Evolutionary conservation across 805 yeast genomes (phyloP).

Genomic region (Myxozyma lipomycoides): DNA sequence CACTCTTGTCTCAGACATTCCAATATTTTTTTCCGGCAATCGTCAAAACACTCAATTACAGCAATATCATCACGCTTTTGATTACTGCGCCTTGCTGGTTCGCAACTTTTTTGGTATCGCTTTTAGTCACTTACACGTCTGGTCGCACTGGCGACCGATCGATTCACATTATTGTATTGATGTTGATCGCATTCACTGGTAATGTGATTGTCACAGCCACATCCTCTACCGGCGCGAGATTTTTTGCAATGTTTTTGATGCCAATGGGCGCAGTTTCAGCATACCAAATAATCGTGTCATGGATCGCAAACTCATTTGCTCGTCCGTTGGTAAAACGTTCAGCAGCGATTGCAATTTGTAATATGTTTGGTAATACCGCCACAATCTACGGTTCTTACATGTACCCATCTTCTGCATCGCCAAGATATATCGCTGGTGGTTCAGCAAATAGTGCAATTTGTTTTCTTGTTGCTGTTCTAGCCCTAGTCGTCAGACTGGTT

Average conservation of each 20-base stretch:
- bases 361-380: conserved; percentile 18
- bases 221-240: conserved; percentile 10
- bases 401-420: conserved; percentile 11
- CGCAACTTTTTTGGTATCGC: conserved; percentile 50
- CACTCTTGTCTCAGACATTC: conserved; percentile 30
- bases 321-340: conserved; percentile 21
- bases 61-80: conserved; percentile 47
- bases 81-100: conserved; percentile 61
- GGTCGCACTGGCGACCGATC: conserved; percentile 19
- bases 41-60: conserved; percentile 50
- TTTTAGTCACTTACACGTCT: conserved; percentile 32
- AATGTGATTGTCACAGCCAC: conserved; percentile 13
- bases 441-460: conserved; percentile 11
- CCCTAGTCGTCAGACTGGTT: conserved; percentile 10
- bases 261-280: conserved; percentile 18
- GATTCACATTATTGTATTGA: conserved; percentile 9
- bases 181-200: conserved; percentile 6
- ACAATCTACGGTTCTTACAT: conserved; percentile 11
- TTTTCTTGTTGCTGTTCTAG: conserved; percentile 4
- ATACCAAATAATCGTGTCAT: conserved; percentile 20
- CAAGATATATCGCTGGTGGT: conserved; percentile 22
- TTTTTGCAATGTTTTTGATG: conserved; percentile 19
- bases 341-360: conserved; percentile 15
- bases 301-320: conserved; percentile 19
- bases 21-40: conserved; percentile 59